Evolutionary conservation across 1,284 basidiomycete genomes (phyloP).

Genomic region (Cryptococcus floricola): DNA sequence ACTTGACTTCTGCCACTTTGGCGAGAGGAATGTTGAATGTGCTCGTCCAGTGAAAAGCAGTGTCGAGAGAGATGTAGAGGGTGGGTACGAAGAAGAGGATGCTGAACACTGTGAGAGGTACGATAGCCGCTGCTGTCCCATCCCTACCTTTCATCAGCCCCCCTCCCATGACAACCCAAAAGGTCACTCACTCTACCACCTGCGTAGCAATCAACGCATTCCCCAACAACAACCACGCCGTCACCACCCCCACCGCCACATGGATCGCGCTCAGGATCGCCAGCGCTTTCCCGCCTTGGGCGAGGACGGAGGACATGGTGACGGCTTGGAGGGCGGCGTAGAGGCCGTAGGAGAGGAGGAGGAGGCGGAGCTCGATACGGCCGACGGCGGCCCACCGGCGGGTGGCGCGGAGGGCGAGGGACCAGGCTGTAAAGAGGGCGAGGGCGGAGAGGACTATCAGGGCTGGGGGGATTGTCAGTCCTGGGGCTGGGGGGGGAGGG

Average conservation of each 20-base stretch:
- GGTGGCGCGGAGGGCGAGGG: slow-evolving; percentile 21
- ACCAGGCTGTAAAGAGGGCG: slow-evolving; percentile 26
- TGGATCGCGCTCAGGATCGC: slow-evolving; percentile 69
- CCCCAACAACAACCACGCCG: slow-evolving; percentile 72
- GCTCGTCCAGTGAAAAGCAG: slow-evolving; percentile 61
- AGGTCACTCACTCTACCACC: slow-evolving; percentile 50
- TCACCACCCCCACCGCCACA: slow-evolving; percentile 61
- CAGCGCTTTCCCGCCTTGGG: slow-evolving; percentile 64
- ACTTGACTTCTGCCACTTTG: slow-evolving; percentile 48
- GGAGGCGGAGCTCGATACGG: slow-evolving; percentile 32
- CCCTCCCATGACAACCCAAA: neutral
- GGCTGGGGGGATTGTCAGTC: slow-evolving; percentile 19
- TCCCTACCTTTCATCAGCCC: slow-evolving; percentile 50
- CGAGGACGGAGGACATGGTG: slow-evolving; percentile 68
- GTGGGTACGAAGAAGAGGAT: slow-evolving; percentile 65
- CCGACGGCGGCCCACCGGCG: slow-evolving; percentile 43
- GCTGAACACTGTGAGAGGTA: slow-evolving; percentile 56
- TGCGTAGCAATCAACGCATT: slow-evolving; percentile 78
- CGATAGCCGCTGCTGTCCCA: slow-evolving; percentile 57
- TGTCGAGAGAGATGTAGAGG: slow-evolving; percentile 73
- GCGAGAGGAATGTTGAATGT: slow-evolving; percentile 54
- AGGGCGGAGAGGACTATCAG: slow-evolving; percentile 38
- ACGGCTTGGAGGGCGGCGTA: slow-evolving; percentile 72
- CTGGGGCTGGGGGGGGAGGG: neutral
- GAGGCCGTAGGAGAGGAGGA: slow-evolving; percentile 57